Conservation (phyloP, 2,329 filamentous ascomycete species). For the Monosporascus sp. region DNA sequence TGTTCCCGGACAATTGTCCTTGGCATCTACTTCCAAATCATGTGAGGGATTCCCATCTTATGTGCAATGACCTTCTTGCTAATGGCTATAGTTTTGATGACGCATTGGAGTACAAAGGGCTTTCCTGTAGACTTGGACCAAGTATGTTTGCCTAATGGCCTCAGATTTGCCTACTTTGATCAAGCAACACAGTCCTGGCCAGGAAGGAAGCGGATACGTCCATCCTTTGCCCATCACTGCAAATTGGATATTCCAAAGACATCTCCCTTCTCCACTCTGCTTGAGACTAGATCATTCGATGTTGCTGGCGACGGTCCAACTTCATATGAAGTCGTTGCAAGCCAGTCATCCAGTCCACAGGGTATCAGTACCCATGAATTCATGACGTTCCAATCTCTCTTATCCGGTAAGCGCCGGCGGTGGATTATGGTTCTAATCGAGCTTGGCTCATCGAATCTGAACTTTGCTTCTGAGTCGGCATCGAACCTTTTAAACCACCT, state of each 20-base stretch:
- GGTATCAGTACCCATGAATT: constrained; percentile 47
- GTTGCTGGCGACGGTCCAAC: constrained; percentile 35
- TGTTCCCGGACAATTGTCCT: constrained; percentile 8
- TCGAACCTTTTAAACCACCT: constrained; percentile 46
- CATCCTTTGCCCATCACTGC: constrained; percentile 43
- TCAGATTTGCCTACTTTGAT: constrained; percentile 46
- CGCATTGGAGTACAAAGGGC: constrained; percentile 39
- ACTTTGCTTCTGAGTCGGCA: constrained; percentile 52
- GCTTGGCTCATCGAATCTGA: constrained; percentile 48
- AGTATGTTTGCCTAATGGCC: constrained; percentile 41
- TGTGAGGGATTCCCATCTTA: constrained; percentile 11
- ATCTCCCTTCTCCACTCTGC: constrained; percentile 30
- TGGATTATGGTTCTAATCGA: constrained; percentile 48
- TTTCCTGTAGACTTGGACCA: constrained; percentile 37
- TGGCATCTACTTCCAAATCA: constrained; percentile 11
- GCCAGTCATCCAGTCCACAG: constrained; percentile 40
- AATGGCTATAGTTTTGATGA: constrained; percentile 24
- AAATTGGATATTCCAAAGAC: constrained; percentile 28
- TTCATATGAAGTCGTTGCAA: constrained; percentile 49
- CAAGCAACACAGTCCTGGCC: constrained; percentile 32
- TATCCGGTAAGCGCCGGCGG: constrained; percentile 39
- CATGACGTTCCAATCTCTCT: constrained; percentile 42
- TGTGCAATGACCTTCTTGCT: constrained; percentile 2
- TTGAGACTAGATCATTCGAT: constrained; percentile 21
- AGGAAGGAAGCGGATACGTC: constrained; percentile 15